phyloP scores from a whole-genome alignment of 2,329 filamentous ascomycete genomes.

The Paecilomyces sp. region DNA sequence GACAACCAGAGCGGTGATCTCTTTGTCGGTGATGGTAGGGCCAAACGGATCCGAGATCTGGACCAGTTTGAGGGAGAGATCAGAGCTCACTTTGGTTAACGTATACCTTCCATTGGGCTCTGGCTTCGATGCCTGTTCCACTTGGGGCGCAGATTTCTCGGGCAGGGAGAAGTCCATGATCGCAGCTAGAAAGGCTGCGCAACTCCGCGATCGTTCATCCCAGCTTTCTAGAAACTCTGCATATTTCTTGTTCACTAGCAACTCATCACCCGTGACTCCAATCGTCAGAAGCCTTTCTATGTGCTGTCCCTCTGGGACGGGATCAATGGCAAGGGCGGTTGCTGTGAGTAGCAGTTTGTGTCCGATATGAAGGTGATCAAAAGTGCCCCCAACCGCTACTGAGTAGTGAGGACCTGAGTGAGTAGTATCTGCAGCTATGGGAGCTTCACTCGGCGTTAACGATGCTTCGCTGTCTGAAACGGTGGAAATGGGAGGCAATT shows the following conservation, averaged over 20 bases:
- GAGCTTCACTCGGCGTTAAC: conserved; percentile 9
- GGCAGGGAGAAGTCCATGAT: conserved; percentile 53
- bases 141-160: conserved; percentile 25
- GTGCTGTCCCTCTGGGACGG: conserved; percentile 29
- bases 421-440: conserved; percentile 15
- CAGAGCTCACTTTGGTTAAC: conserved; percentile 47
- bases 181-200: conserved; percentile 62
- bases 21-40: conserved; percentile 76
- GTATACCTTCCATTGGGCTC: conserved; percentile 34
- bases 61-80: conserved; percentile 67
- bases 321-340: conserved; percentile 63
- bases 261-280: conserved; percentile 80
- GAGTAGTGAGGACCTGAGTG: conserved; percentile 41
- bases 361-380: conserved; percentile 90
- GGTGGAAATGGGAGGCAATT: conserved; percentile 12
- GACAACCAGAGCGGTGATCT: conserved; percentile 73
- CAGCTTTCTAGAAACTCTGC: conserved; percentile 74
- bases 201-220: conserved; percentile 62
- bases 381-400: conserved; percentile 84
- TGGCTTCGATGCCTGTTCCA: conserved; percentile 26
- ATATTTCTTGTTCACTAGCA: conserved; percentile 85
- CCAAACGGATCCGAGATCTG: conserved; percentile 84
- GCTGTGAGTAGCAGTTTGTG: conserved; percentile 97
- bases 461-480: conserved; percentile 16
- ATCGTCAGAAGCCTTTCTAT: conserved; percentile 59